These are phyloP conservation scores for Bremia lactucae DNA, from an alignment of 352 stramenopile species.

Conservation along the genomic window DNA sequence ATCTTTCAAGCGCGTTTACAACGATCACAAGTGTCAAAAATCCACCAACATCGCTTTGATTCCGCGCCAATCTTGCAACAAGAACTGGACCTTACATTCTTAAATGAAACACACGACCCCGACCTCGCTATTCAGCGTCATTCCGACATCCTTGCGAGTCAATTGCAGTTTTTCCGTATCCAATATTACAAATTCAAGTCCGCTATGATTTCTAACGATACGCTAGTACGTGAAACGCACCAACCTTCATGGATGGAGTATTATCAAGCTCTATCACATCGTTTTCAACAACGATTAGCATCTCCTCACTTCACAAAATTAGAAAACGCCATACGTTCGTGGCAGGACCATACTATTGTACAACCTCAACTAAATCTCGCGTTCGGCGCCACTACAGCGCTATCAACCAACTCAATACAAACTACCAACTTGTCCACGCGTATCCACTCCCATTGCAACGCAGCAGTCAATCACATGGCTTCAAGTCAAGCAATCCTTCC, in stretches of 20 bases:
- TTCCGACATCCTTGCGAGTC: conserved; percentile 25
- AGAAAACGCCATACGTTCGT: conserved; percentile 25
- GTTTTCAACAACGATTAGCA: conserved; percentile 18
- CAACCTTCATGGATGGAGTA: conserved; percentile 19
- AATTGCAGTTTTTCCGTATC: conserved; percentile 46
- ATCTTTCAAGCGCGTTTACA: conserved; percentile 43
- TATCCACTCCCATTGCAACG: conserved; percentile 21
- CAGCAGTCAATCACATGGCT: conserved; percentile 22
- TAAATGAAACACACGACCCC: conserved; percentile 35
- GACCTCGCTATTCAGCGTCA: conserved; percentile 39
- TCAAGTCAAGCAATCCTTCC: conserved; percentile 42
- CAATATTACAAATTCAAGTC: conserved; percentile 42
- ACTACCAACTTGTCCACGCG: too few species aligned
- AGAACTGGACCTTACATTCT: conserved; percentile 44
- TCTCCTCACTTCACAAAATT: conserved; percentile 14
- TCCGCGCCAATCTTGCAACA: conserved; percentile 43
- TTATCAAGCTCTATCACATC: conserved; percentile 15
- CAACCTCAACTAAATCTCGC: conserved; percentile 29
- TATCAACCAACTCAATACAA: conserved; percentile 5
- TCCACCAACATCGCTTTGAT: conserved; percentile 42
- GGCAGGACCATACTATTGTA: conserved; percentile 33
- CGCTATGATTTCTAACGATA: conserved; percentile 2
- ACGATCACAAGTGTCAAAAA: conserved; percentile 36
- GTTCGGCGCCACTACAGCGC: conserved; percentile 24
- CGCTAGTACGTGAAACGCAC: conserved; percentile 6